Evolutionary conservation across 1,139 yeast species (phyloP).

Genomic region (Sugiyamaella castrensis): DNA sequence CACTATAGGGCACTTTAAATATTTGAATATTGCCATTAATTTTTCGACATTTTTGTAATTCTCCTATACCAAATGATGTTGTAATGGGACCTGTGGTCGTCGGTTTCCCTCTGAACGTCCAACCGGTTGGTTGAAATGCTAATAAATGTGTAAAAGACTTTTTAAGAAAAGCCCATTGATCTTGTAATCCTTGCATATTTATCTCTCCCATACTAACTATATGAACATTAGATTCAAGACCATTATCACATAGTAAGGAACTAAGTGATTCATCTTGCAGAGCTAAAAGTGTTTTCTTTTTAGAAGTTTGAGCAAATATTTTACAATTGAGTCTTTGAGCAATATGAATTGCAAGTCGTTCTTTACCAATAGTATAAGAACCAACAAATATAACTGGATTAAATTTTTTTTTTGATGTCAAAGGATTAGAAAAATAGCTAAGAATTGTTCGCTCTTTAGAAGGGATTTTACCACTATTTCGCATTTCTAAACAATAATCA

Average conservation of each 20-base stretch:
- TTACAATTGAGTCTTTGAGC: slow-evolving; percentile 55
- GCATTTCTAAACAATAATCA: slow-evolving; percentile 47
- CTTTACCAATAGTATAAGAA: slow-evolving; percentile 90
- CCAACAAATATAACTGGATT: slow-evolving; percentile 67
- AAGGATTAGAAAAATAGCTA: slow-evolving; percentile 19
- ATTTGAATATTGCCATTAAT: slow-evolving; percentile 40
- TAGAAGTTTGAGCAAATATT: slow-evolving; percentile 50
- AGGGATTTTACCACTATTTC: slow-evolving; percentile 30
- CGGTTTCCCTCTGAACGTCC: slow-evolving; percentile 52
- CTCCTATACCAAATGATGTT: slow-evolving; percentile 24
- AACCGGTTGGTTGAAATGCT: slow-evolving; percentile 69
- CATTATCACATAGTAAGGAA: slow-evolving; percentile 42
- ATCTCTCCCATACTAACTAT: slow-evolving; percentile 60
- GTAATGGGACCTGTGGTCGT: slow-evolving; percentile 6
- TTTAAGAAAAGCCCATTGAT: slow-evolving; percentile 26
- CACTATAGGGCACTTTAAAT: slow-evolving; percentile 80
- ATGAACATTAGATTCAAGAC: slow-evolving; percentile 59
- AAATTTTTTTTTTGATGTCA: slow-evolving; percentile 8
- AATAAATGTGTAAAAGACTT: slow-evolving; percentile 33
- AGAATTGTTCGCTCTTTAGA: slow-evolving; percentile 21
- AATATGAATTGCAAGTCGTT: slow-evolving; percentile 67
- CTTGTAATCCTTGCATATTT: slow-evolving; percentile 37
- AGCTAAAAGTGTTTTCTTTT: slow-evolving; percentile 47
- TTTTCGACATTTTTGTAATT: slow-evolving; percentile 35
- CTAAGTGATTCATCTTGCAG: slow-evolving; percentile 42